Percentiles rank a stretch among this genome's conserved stretches.
These are phyloP conservation scores for Fusarium newnesense DNA, from an alignment of 2,329 filamentous ascomycete genomes.

Conservation along the genomic window DNA sequence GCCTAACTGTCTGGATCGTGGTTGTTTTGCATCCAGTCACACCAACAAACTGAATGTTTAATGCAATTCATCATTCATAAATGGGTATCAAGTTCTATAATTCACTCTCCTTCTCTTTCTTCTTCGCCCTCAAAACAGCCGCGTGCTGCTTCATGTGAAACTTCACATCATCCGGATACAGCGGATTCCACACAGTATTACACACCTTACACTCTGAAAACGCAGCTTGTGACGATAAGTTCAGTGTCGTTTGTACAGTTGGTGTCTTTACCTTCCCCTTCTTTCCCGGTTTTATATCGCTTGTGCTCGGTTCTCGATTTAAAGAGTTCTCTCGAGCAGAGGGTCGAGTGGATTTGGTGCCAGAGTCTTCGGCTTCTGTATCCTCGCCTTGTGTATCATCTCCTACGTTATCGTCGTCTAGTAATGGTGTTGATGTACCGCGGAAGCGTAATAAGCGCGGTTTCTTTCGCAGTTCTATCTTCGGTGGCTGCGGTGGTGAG, in stretches of 20 bases:
- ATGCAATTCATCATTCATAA: slow-evolving; percentile 26
- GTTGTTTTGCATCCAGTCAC: too few relatives aligned
- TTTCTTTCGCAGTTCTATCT: slow-evolving; percentile 27
- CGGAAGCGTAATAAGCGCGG: slow-evolving; percentile 47
- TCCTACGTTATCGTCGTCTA: slow-evolving; percentile 10
- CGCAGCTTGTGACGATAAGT: slow-evolving; percentile 53
- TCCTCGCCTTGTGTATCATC: background rate
- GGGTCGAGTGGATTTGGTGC: background rate
- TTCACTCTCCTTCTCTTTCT: slow-evolving; percentile 35
- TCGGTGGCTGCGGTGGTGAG: slow-evolving; percentile 20
- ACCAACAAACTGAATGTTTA: too few relatives aligned
- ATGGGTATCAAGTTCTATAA: slow-evolving; percentile 41
- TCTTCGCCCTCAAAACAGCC: slow-evolving; percentile 45
- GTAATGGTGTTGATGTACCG: slow-evolving; percentile 26
- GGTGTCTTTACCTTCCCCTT: slow-evolving; percentile 39
- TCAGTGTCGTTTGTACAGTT: slow-evolving; percentile 56
- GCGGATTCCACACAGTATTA: slow-evolving; percentile 57
- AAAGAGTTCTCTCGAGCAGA: background rate
- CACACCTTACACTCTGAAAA: slow-evolving; percentile 57
- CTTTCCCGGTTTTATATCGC: slow-evolving; percentile 26
- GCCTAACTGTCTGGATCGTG: too few relatives aligned
- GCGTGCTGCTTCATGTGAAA: slow-evolving; percentile 55
- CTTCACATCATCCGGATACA: slow-evolving; percentile 56
- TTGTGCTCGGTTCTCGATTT: slow-evolving; percentile 7
- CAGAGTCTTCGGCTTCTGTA: background rate